A percentile compares a stretch with the other conserved stretches of the same genome.
Conservation (phyloP, 768 basidiomycete species). For the Cubamyces sp. region DNA sequence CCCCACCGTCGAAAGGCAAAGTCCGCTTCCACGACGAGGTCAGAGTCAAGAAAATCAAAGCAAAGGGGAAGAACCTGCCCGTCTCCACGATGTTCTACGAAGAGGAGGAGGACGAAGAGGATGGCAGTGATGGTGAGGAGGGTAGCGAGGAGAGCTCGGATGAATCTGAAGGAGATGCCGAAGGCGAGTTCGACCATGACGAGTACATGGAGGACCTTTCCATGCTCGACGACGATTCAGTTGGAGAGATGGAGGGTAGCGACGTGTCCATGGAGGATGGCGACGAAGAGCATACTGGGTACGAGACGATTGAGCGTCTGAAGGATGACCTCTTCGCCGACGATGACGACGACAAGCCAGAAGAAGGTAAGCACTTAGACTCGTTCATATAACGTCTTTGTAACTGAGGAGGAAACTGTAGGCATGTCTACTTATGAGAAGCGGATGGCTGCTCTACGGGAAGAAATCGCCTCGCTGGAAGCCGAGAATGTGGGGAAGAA, state of each 20-base stretch:
- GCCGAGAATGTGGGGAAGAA: slow-evolving; percentile 86
- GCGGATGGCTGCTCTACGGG: slow-evolving; percentile 69
- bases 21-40: slow-evolving; percentile 87
- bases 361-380: slow-evolving; percentile 19
- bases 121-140: slow-evolving; percentile 36
- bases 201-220: slow-evolving; percentile 38
- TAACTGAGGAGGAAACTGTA: slow-evolving; percentile 28
- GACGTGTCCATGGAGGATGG: slow-evolving; percentile 22
- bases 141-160: slow-evolving; percentile 28
- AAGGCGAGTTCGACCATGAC: slow-evolving; percentile 34
- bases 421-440: slow-evolving; percentile 80
- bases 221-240: slow-evolving; percentile 35
- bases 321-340: slow-evolving; percentile 83
- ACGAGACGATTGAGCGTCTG: slow-evolving; percentile 64
- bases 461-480: slow-evolving; percentile 84
- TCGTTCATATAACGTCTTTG: not conserved
- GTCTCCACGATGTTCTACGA: slow-evolving; percentile 47
- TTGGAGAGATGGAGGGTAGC: slow-evolving; percentile 30
- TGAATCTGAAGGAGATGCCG: slow-evolving; percentile 29
- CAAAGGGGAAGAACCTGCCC: slow-evolving; percentile 67
- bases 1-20: slow-evolving; percentile 39
- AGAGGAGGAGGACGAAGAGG: slow-evolving; percentile 47
- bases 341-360: slow-evolving; percentile 52
- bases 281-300: slow-evolving; percentile 32
- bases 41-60: slow-evolving; percentile 77